Conservation (phyloP, 345 rosid genomes). For the Aegle marmelos region DNA sequence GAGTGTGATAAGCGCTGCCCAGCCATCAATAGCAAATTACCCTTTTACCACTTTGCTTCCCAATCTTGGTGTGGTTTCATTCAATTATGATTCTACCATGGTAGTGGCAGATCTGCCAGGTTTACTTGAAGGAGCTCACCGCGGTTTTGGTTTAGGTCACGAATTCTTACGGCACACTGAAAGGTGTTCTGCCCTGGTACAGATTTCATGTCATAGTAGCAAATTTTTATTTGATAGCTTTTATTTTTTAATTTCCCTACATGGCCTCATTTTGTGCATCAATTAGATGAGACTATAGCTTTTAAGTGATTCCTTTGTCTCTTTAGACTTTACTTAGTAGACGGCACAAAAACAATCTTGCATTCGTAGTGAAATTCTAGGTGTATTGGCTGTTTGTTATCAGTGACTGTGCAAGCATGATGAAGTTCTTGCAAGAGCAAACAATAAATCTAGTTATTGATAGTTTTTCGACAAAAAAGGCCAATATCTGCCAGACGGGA, state of each 20-base stretch:
- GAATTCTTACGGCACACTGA: slow-evolving; percentile 90
- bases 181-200: slow-evolving; percentile 94
- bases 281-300: not conserved
- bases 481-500: not conserved
- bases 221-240: not conserved
- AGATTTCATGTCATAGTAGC: slow-evolving; percentile 17
- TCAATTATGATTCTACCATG: slow-evolving; percentile 83
- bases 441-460: not conserved
- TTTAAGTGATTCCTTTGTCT: not conserved
- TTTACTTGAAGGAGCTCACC: slow-evolving; percentile 95
- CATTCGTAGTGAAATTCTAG: not conserved
- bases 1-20: slow-evolving; percentile 89
- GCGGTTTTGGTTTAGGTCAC: slow-evolving; percentile 90
- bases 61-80: slow-evolving; percentile 92
- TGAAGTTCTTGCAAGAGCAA: not conserved
- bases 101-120: slow-evolving; percentile 98
- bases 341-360: not conserved
- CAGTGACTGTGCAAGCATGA: not conserved
- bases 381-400: not conserved
- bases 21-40: slow-evolving; percentile 81
- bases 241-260: not conserved
- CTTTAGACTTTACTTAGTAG: not conserved
- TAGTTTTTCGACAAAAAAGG: not conserved
- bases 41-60: slow-evolving; percentile 95
- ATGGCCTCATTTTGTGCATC: not conserved